Base-by-base conservation (phyloP, 177 flowering plant species). In the Tripterygium wilfordii region DNA sequence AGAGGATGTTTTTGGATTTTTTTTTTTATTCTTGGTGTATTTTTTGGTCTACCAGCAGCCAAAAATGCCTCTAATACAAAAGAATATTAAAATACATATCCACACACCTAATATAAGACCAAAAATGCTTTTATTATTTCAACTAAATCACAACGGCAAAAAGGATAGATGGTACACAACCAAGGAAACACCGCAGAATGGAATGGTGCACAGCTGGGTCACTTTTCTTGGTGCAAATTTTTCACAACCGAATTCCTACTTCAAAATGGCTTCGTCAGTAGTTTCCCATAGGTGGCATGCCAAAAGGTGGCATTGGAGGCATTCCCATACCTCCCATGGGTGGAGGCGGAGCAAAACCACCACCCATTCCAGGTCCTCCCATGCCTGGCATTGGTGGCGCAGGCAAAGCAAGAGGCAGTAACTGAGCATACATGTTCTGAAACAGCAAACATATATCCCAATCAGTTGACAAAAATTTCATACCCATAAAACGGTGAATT, bases 381-480 rank as follows among this genome's bases (percentile, higher is more conserved):
- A 85, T 83, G 5, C 88, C 89, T 0, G 85, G 84, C 75, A 74
- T 74, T 27, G 88, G 91, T 5, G 98, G 98, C 40, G 98, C 95
- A 42, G 98, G 98, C 77, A 91, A 66, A 49, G 98, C 98, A 54
- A 88, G 90, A 32, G 98, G 98, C 62, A 91, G 69, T 67, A 91
- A 64, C 57, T 88, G 98, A 7, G 98, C 98, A 57, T 91, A 83
- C 97, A 89, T 86, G 71, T 86, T 89, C 97, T 89, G 85, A 71
- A 69, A 38, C 24, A 29, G 41, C n/a, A n/a, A n/a, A n/a, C n/a
- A n/a, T n/a, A n/a, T n/a, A n/a, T n/a, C n/a, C n/a, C n/a, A n/a
- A n/a, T n/a, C n/a, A n/a, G n/a, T n/a, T n/a, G n/a, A n/a, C n/a
- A 51, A 48, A 14, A 0, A 10, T 24, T 15, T 2, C 8, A n/a